Evolutionary conservation across 1,139 yeast genomes (phyloP), one percentile per base, ranked within the genome.

Genomic region (Diutina catenulata): DNA sequence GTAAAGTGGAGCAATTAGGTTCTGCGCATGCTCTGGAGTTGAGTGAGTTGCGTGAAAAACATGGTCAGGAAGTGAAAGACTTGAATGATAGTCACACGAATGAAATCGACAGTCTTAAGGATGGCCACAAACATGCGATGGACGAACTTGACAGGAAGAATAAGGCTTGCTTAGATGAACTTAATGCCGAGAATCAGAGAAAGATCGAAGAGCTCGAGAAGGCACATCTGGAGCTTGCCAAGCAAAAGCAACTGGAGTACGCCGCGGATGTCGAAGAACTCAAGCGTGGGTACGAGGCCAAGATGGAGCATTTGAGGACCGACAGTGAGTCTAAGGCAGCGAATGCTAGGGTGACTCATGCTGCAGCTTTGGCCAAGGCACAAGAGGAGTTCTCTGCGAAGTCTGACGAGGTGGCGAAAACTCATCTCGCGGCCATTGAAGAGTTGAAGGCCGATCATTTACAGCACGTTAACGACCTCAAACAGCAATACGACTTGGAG

Each of bases 51-150:
- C 21, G 28, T 5, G 21, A 31, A 4, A 37, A 14, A 23, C 4
- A 22, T 21, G 11, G 7, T 8, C 6, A n/a, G 11, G 27, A 18
- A 10, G 20, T 18, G 14, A 23, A 38, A 22, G 24, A 28, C 20
- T 13, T 38, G 2, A 35, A 8, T 16, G 40, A 23, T 40, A 41
- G 28, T 24, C 38, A 7, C 42, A 45, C 31, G n/a, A 15, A 35
- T 5, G 42, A 38, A 3, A 36, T 39, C 25, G 39, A 36, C 11
- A 26, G 23, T n/a, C 20, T 38, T 24, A 33, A 39, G 19, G 27
- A 38, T 22, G 33, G n/a, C 22, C 18, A 32, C 14, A 31, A 36
- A 11, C 21, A 21, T n/a, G 43, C 39, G 16, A 23, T 40, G 37
- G 28, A 15, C 5, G 36, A 43, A 23, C 20, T 37, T 19, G 35